These are phyloP conservation scores for Fusarium newnesense DNA, from an alignment of 2,329 filamentous ascomycete species.

Conservation along the genomic window DNA sequence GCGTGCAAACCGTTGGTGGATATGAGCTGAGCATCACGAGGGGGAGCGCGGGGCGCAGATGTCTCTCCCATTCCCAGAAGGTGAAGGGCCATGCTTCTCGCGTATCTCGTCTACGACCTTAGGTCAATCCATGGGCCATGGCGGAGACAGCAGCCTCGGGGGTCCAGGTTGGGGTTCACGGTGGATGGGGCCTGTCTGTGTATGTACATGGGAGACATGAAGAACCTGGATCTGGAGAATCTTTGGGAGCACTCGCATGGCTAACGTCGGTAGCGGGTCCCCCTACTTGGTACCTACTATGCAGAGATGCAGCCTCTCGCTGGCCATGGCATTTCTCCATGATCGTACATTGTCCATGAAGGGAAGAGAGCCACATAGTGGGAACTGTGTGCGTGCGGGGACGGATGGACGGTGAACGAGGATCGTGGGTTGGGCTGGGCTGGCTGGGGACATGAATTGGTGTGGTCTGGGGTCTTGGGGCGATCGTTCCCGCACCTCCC, in stretches of 20 bases:
- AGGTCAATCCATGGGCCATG: slow-evolving; percentile 28
- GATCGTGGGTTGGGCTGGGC: slow-evolving; percentile 23
- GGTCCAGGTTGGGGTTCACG: slow-evolving; percentile 29
- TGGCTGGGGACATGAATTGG: slow-evolving; percentile 31
- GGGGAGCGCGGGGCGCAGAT: slow-evolving; percentile 35
- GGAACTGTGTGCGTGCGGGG: slow-evolving; percentile 39
- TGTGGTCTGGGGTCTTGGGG: slow-evolving; percentile 46
- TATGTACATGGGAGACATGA: slow-evolving; percentile 26
- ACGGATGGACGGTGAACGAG: slow-evolving; percentile 17
- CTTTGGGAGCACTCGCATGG: slow-evolving; percentile 28
- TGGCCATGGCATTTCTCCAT: slow-evolving; percentile 23
- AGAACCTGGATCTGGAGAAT: slow-evolving; percentile 30
- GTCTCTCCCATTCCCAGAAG: slow-evolving; percentile 17
- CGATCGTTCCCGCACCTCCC: slow-evolving; percentile 50
- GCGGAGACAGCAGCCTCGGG: slow-evolving; percentile 30
- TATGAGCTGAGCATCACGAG: slow-evolving; percentile 39
- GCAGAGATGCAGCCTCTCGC: slow-evolving; percentile 23
- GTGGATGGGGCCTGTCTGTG: slow-evolving; percentile 30
- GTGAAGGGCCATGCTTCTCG: slow-evolving; percentile 39
- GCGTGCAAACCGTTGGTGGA: slow-evolving; percentile 17
- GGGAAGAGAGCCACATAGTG: slow-evolving; percentile 30
- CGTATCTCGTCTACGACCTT: slow-evolving; percentile 39
- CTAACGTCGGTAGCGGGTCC: slow-evolving; percentile 18
- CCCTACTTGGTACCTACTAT: slow-evolving; percentile 9
- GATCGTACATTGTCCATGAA: slow-evolving; percentile 21